Conservation (phyloP, 1,284 basidiomycete genomes). For the Sutorius eximius region DNA sequence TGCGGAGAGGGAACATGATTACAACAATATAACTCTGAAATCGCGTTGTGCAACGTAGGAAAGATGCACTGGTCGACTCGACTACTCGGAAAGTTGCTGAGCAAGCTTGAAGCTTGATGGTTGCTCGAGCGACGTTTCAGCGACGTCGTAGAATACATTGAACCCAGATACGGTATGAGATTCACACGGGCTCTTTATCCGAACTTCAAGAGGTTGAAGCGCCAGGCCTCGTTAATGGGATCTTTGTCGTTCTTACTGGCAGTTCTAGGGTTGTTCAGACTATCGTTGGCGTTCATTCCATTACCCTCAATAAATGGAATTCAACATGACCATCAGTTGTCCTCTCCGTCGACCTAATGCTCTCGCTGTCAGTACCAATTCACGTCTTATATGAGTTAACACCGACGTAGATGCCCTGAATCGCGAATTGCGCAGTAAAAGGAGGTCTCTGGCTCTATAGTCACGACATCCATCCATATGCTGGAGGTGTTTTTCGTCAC, state of each 20-base stretch:
- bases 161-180: background rate
- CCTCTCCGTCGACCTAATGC: conserved; percentile 81
- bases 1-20: too few relatives aligned
- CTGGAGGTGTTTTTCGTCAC: conserved; percentile 81
- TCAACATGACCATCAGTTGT: conserved; percentile 71
- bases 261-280: conserved; percentile 44
- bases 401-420: background rate
- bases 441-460: conserved; percentile 82
- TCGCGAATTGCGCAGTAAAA: conserved; percentile 57
- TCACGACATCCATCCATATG: conserved; percentile 79
- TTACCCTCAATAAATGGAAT: conserved; percentile 41
- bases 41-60: background rate
- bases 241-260: conserved; percentile 27
- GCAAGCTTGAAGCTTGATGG: too few relatives aligned
- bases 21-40: background rate
- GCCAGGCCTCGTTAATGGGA: conserved; percentile 11
- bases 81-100: background rate
- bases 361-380: conserved; percentile 42
- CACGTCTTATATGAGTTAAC: background rate
- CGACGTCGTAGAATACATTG: too few relatives aligned
- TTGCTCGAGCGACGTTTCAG: too few relatives aligned
- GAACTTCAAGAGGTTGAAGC: background rate
- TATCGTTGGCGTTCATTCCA: conserved; percentile 51
- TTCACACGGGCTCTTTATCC: conserved; percentile 3
- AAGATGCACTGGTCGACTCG: background rate